Evolutionary conservation across 371 early-diverging fungal genomes (phyloP).

Genomic region (Encephalitozoon cuniculi): DNA sequence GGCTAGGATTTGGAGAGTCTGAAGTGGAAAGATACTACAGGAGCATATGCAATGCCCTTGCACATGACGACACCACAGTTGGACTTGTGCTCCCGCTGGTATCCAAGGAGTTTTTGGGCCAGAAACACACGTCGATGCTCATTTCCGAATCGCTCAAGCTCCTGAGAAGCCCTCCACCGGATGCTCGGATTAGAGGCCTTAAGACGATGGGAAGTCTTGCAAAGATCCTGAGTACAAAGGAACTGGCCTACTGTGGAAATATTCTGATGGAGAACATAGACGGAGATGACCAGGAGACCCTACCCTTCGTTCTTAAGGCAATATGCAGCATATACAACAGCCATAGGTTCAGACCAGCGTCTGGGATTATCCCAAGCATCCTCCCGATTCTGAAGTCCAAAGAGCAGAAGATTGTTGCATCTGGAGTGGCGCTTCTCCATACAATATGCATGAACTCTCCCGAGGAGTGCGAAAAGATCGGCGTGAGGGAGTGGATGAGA

Average conservation of each 20-base stretch:
- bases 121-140: neutral
- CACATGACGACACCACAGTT: neutral
- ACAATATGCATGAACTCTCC: neutral
- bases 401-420: neutral
- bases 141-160: neutral
- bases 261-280: neutral
- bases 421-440: neutral
- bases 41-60: neutral
- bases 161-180: neutral
- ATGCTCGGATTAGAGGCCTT: neutral
- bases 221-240: neutral
- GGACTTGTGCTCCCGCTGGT: neutral
- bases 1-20: neutral
- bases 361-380: neutral
- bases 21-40: neutral
- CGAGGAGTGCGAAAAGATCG: neutral
- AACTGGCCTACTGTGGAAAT: neutral
- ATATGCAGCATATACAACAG: neutral
- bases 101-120: neutral
- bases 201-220: neutral
- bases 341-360: neutral
- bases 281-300: neutral
- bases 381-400: neutral
- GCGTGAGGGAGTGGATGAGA: conserved; percentile 86
- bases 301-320: neutral